Base-by-base conservation (phyloP, 129 eudicot genomes). In the Saussurea involucrata region DNA sequence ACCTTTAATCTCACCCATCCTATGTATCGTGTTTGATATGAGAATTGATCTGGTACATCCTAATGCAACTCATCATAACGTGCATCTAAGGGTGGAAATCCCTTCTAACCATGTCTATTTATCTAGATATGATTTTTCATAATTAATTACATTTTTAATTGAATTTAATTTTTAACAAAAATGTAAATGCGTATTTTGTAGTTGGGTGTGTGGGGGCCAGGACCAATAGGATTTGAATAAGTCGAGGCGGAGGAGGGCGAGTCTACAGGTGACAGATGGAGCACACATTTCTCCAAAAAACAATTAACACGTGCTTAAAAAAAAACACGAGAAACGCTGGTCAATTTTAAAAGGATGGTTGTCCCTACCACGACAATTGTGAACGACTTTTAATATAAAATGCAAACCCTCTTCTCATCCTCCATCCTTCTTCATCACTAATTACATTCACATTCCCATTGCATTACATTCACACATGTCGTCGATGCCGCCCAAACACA, bases 301-400 rank as follows among this genome's bases (percentile, higher is more conserved):
- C 83, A 84, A 61, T 85, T 24, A 81, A 77, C 85, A 85, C 70
- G 88, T 85, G 85, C 74, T 72, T 18, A 79, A 71, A 21, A 11
- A 11, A 3, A 64, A 33, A 15, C 21, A 69, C 24, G 33, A 61
- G 73, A 76, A 66, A 28, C 10, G 34, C 31, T 55, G 25, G 57
- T 29, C 3, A 73, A 9, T 5, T 68, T 37, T 15, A 11, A 75
- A 17, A 18, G 65, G 24, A 32, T 25, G 10, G 68, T 4, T 8
- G 81, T 9, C 74, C 85, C 85, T 72, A 76, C 80, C 57, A n/a
- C 49, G 64, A 76, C 69, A 69, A 71, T 28, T 28, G 70, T 42
- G 63, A 61, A 33, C 24, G 2, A 3, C 72, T 24, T 36, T 55
- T 20, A 49, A 80, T 72, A 72, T 80, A 80, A 80, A 72, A 42